phyloP scores from a whole-genome alignment of 2,329 filamentous ascomycete genomes.

The Calonectria ilicicola region DNA sequence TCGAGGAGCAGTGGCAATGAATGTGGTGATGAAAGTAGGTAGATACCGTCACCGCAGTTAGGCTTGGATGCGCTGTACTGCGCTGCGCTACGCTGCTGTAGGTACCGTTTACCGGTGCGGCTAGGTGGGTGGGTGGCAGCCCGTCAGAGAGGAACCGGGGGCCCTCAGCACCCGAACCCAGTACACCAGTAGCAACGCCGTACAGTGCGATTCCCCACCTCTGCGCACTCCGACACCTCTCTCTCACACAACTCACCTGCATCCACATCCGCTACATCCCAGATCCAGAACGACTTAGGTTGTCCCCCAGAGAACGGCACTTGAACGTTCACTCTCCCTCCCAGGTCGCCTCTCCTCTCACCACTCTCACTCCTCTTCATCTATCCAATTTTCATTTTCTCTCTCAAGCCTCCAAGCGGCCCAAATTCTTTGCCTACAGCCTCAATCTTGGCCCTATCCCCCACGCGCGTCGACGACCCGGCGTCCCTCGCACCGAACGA shows the following conservation, averaged over 20 bases:
- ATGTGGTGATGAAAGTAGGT: not conserved
- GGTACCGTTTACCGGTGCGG: not conserved
- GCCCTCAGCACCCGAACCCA: not conserved
- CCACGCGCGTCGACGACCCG: conserved; percentile 40
- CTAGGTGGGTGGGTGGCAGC: not conserved
- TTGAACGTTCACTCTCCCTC: conserved; percentile 36
- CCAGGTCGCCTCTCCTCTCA: conserved; percentile 29
- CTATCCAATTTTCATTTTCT: conserved; percentile 37
- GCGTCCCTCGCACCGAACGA: conserved; percentile 46
- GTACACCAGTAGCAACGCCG: not conserved
- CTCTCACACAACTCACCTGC: conserved; percentile 35
- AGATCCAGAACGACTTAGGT: conserved; percentile 40
- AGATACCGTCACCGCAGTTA: not conserved
- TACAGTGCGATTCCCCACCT: conserved; percentile 13
- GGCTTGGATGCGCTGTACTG: not conserved
- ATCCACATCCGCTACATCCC: conserved; percentile 34
- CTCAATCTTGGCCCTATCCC: conserved; percentile 30
- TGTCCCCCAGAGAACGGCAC: conserved; percentile 34
- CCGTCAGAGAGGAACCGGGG: not conserved
- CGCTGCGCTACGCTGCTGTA: not conserved
- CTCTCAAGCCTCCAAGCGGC: conserved; percentile 28
- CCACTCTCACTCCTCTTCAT: conserved; percentile 25
- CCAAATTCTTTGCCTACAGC: conserved; percentile 27
- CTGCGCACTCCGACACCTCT: conserved; percentile 19
- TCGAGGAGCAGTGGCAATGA: not conserved